Base-by-base conservation (phyloP, 2,329 filamentous ascomycete species). In the Exserohilum turcica region DNA sequence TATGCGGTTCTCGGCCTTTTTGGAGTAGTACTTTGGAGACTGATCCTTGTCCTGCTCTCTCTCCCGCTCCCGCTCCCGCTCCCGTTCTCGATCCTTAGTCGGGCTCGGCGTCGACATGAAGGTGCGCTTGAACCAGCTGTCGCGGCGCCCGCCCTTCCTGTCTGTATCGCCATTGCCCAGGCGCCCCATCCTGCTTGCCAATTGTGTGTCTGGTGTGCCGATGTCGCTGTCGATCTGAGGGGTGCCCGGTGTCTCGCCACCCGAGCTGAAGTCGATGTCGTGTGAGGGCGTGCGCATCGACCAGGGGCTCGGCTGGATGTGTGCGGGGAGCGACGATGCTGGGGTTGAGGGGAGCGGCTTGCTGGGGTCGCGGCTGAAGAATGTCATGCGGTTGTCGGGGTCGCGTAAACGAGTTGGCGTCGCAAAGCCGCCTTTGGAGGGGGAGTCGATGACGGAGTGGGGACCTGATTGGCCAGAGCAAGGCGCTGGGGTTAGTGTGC, bases 221-320 rank as follows among this genome's bases (percentile, higher is more conserved):
- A 71, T 67, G 56, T 78, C 76, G 63, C 74, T 77, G 56, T 79
- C 77, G 31, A 71, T 66, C n/a, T 60, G 65, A 0, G 78, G 78
- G 3, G 77, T 79, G 54, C 76, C 76, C 0, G 79, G 79, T 37
- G 79, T 82, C 63, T 81, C 79, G 16, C 78, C 79, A 44, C 78
- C 79, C 10, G 77, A 79, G 52, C 78, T 80, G 50, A 77, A 77
- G 53, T 78, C 76, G 53, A 68, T 59, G 21, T 75, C 76, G 52
- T 59, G 72, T 27, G 61, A 52, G 12, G 72, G 72, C 12, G 71
- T 74, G 35, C 72, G 68, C 40, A 67, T 67, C 16, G 64, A 62
- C 70, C 70, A 73, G 2, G 70, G 58, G 53, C 74, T 74, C 39
- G 47, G 36, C 27, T 68, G 63, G 2, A 72, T 57, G 52, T 68